Conservation (phyloP, 495 filamentous ascomycete species). For the Hyaloscypha bicolor region DNA sequence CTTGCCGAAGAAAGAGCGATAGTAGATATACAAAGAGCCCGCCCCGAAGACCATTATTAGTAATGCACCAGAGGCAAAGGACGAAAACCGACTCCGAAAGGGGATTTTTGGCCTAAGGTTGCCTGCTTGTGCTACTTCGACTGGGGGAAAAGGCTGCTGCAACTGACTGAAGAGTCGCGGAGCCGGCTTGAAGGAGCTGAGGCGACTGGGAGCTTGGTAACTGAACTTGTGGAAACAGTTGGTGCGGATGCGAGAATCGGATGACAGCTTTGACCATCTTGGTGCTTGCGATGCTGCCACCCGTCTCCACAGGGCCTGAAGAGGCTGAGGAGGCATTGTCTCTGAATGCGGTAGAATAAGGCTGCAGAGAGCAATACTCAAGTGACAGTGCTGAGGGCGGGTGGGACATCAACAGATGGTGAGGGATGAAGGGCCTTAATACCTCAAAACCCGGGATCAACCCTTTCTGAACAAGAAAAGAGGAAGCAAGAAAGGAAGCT, state of each 20-base stretch:
- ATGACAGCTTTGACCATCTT: neutral
- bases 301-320: neutral
- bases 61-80: neutral
- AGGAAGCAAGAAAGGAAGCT: neutral
- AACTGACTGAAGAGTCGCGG: neutral
- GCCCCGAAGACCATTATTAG: neutral
- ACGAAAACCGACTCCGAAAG: neutral
- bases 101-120: neutral
- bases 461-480: neutral
- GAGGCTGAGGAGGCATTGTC: neutral
- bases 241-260: neutral
- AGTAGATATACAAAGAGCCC: constrained; percentile 8
- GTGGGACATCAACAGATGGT: neutral
- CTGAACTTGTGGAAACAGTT: neutral
- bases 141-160: neutral
- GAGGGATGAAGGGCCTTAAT: neutral
- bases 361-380: neutral
- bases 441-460: neutral
- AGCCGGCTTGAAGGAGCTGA: neutral
- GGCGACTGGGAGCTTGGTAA: neutral
- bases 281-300: neutral
- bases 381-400: neutral
- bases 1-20: neutral
- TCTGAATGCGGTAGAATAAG: neutral
- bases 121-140: neutral